Evolutionary conservation across 139 green algal species (phyloP).

Genomic region (Tetraselmis chui): DNA sequence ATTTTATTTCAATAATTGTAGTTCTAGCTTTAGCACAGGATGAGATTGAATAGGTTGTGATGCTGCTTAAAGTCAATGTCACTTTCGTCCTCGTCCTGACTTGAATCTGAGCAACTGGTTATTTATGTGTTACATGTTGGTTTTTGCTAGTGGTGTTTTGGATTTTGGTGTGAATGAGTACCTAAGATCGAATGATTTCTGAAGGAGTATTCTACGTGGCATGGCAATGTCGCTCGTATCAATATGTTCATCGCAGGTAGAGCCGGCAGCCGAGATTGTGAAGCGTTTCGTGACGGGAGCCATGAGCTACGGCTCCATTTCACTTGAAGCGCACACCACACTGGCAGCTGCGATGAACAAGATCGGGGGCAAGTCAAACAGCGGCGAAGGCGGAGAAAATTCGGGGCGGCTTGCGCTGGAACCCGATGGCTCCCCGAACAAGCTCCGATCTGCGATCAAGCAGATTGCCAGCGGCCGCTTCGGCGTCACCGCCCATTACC

Average conservation of each 20-base stretch:
- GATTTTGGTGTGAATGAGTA: too few relatives aligned
- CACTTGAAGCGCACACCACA: conserved; percentile 85
- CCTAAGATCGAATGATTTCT: too few relatives aligned
- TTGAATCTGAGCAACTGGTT: too few relatives aligned
- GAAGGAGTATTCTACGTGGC: too few relatives aligned
- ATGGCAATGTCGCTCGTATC: too few relatives aligned
- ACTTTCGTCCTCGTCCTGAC: too few relatives aligned
- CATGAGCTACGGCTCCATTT: conserved; percentile 83
- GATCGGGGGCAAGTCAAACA: conserved; percentile 80
- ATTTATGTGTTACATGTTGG: too few relatives aligned
- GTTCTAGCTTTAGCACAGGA: too few relatives aligned
- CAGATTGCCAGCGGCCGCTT: conserved; percentile 82
- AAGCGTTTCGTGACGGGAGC: conserved; percentile 87
- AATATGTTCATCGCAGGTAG: conserved; percentile 49
- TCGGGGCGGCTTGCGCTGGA: conserved; percentile 62
- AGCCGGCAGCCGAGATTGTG: conserved; percentile 80
- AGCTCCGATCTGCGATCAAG: conserved; percentile 84
- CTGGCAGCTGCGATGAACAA: conserved; percentile 90
- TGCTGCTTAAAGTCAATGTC: too few relatives aligned
- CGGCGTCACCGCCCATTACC: conserved; percentile 87
- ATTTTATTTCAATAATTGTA: too few relatives aligned
- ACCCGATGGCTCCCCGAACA: conserved; percentile 74
- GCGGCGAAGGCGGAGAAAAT: conserved; percentile 90
- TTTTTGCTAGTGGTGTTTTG: too few relatives aligned
- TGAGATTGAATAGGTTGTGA: too few relatives aligned